Conservation (phyloP, 805 yeast species). For the Starmerella khaoyaiensis region DNA sequence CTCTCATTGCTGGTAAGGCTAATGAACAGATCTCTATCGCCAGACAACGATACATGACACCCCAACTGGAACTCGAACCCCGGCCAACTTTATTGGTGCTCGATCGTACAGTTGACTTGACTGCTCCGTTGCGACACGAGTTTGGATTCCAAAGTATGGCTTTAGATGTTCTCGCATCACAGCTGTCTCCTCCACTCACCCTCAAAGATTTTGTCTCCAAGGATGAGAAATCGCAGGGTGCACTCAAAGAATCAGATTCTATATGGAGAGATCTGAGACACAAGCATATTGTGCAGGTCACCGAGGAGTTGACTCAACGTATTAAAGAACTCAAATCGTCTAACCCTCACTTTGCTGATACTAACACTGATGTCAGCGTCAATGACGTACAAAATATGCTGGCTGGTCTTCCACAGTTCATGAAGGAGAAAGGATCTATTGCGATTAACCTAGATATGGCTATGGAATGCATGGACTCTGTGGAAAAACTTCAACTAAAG, state of each 20-base stretch:
- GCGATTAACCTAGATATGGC: slow-evolving; percentile 30
- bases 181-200: slow-evolving; percentile 7
- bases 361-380: slow-evolving; percentile 49
- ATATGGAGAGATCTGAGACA: slow-evolving; percentile 65
- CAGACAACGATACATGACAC: slow-evolving; percentile 19
- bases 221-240: slow-evolving; percentile 27
- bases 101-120: slow-evolving; percentile 73
- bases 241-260: slow-evolving; percentile 47
- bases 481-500: slow-evolving; percentile 46
- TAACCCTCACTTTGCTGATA: slow-evolving; percentile 63
- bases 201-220: slow-evolving; percentile 15
- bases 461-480: slow-evolving; percentile 50
- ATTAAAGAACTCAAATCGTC: slow-evolving; percentile 54
- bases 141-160: slow-evolving; percentile 88
- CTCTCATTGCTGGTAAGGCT: slow-evolving; percentile 28
- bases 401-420: slow-evolving; percentile 29
- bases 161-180: slow-evolving; percentile 43
- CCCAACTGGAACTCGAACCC: slow-evolving; percentile 36
- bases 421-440: slow-evolving; percentile 28
- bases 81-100: slow-evolving; percentile 61
- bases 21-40: slow-evolving; percentile 8
- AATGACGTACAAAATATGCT: slow-evolving; percentile 65
- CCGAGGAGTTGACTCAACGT: slow-evolving; percentile 44
- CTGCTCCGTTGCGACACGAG: slow-evolving; percentile 78
- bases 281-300: slow-evolving; percentile 61